phyloP scores from a whole-genome alignment of 2,329 filamentous ascomycete species.

The Sclerotinia subarctica region DNA sequence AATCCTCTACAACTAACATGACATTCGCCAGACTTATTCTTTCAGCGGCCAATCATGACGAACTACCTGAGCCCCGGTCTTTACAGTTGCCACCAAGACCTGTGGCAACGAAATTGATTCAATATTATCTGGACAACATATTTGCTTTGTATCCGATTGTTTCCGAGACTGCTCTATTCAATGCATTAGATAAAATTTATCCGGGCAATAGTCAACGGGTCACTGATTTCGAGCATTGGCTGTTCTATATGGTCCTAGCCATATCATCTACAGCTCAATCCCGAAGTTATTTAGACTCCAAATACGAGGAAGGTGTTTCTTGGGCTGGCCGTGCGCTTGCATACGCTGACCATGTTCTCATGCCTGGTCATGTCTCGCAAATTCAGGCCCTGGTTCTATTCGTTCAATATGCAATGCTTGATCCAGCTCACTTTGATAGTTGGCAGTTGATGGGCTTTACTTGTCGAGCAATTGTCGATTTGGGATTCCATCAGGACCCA shows the following conservation, averaged over 20 bases:
- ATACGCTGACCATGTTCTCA: constrained; percentile 77
- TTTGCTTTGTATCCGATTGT: constrained; percentile 81
- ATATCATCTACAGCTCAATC: constrained; percentile 76
- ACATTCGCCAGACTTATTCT: constrained; percentile 87
- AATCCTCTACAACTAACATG: constrained; percentile 82
- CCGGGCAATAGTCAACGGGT: constrained; percentile 59
- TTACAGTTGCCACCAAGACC: constrained; percentile 68
- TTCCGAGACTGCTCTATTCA: constrained; percentile 72
- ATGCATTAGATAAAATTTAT: constrained; percentile 78
- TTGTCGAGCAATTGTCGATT: constrained; percentile 79
- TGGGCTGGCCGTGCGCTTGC: constrained; percentile 64
- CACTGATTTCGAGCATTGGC: constrained; percentile 73
- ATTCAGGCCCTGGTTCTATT: constrained; percentile 85
- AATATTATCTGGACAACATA: constrained; percentile 82
- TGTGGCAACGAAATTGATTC: constrained; percentile 64
- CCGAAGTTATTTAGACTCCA: constrained; percentile 61
- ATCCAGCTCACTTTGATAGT: constrained; percentile 86
- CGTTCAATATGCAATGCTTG: constrained; percentile 84
- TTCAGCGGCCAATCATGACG: constrained; percentile 74
- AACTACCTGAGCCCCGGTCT: constrained; percentile 60
- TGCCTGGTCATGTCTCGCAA: constrained; percentile 78
- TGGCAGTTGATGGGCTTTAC: constrained; percentile 94
- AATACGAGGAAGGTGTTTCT: constrained; percentile 55
- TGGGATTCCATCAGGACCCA: constrained; percentile 91
- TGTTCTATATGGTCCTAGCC: constrained; percentile 84